Percentiles rank a stretch among this genome's conserved stretches.
Conservation (phyloP, 768 basidiomycete species). For the Suillus alpinus region DNA sequence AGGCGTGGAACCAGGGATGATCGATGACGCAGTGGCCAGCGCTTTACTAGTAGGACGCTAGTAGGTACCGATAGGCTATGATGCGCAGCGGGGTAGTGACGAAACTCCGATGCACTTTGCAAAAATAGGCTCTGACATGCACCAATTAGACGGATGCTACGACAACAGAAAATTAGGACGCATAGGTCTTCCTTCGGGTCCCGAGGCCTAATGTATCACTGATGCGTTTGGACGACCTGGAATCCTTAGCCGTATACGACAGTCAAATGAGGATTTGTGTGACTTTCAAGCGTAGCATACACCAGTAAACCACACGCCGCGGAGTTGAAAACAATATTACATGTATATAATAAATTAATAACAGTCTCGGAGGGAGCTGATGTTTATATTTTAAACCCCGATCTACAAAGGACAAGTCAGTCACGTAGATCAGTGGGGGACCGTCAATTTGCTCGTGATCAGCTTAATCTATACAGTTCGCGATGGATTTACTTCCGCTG, state of each 20-base stretch:
- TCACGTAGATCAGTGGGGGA: neutral
- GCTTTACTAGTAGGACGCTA: neutral
- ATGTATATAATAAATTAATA: too few species aligned
- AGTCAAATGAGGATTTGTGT: neutral
- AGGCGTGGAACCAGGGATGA: neutral
- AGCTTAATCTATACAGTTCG: neutral
- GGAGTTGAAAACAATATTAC: neutral
- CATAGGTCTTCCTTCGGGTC: neutral
- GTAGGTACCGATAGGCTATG: neutral
- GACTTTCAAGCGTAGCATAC: too few species aligned
- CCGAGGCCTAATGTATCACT: neutral
- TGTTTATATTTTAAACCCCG: neutral
- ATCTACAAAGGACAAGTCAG: neutral
- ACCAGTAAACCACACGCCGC: neutral
- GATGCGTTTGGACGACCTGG: neutral
- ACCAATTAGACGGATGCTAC: neutral
- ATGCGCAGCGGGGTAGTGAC: neutral
- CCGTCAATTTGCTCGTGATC: neutral
- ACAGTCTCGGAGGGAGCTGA: too few species aligned
- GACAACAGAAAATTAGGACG: neutral
- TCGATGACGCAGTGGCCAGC: neutral
- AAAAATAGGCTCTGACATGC: neutral
- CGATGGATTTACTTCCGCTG: neutral
- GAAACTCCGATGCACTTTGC: neutral
- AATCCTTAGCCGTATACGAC: neutral